Evolutionary conservation across 2,329 filamentous ascomycete species (phyloP).

Genomic region (Tolypocladium paradoxum): DNA sequence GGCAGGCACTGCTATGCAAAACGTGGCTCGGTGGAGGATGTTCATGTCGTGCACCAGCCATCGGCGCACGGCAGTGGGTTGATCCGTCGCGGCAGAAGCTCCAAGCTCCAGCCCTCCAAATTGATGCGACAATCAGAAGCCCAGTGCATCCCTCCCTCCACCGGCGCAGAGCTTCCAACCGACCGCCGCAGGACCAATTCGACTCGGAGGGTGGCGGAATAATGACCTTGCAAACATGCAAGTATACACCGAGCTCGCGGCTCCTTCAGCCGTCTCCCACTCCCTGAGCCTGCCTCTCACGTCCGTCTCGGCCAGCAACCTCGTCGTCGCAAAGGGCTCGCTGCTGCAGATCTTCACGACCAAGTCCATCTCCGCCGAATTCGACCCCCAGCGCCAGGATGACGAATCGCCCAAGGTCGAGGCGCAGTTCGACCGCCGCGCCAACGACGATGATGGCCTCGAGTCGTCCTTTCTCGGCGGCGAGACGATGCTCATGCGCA

Average conservation of each 20-base stretch:
- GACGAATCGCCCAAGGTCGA: slow-evolving; percentile 27
- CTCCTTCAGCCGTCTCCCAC: slow-evolving; percentile 89
- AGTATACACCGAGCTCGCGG: slow-evolving; percentile 92
- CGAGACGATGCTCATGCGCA: slow-evolving; percentile 49
- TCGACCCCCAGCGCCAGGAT: slow-evolving; percentile 35
- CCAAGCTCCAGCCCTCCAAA: not conserved
- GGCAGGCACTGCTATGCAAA: too few relatives aligned
- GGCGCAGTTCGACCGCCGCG: slow-evolving; percentile 39
- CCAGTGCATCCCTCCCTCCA: not conserved
- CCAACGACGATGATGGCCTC: slow-evolving; percentile 51
- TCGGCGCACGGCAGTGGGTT: slow-evolving; percentile 9
- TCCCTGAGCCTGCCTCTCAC: slow-evolving; percentile 71
- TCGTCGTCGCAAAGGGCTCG: slow-evolving; percentile 86
- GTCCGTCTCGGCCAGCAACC: slow-evolving; percentile 65
- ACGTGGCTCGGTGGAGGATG: too few relatives aligned
- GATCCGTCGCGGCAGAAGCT: slow-evolving; percentile 7
- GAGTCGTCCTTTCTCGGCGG: slow-evolving; percentile 56
- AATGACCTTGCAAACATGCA: slow-evolving; percentile 56
- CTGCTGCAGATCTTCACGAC: slow-evolving; percentile 83
- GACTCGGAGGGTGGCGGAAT: slow-evolving; percentile 12
- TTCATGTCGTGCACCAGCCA: not conserved
- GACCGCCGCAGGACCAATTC: slow-evolving; percentile 5
- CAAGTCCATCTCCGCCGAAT: slow-evolving; percentile 54
- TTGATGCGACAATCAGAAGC: not conserved
- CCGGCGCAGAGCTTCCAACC: not conserved